These are phyloP conservation scores for Candida adriatica DNA, from an alignment of 805 yeast genomes.

Conservation along the genomic window DNA sequence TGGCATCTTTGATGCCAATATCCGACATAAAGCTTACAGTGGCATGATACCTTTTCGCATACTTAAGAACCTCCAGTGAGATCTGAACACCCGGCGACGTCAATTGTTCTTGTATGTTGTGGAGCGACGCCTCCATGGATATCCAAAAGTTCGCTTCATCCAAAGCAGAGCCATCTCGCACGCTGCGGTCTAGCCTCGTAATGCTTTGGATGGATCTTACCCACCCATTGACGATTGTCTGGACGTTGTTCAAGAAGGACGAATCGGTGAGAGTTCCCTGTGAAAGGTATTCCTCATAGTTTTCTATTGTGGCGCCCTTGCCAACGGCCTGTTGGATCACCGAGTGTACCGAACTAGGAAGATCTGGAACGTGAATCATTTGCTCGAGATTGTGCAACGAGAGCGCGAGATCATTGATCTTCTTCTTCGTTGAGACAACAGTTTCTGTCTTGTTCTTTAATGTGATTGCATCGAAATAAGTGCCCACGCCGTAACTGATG, in stretches of 20 bases:
- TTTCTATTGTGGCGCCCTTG: slow-evolving; percentile 25
- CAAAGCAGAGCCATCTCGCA: slow-evolving; percentile 44
- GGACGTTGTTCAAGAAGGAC: slow-evolving; percentile 58
- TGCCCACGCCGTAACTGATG: slow-evolving; percentile 56
- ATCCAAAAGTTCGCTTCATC: slow-evolving; percentile 80
- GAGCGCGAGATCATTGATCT: slow-evolving; percentile 58
- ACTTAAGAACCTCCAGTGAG: slow-evolving; percentile 53
- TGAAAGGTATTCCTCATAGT: slow-evolving; percentile 25
- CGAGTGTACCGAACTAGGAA: slow-evolving; percentile 46
- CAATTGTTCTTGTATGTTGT: slow-evolving; percentile 51
- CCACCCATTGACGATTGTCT: slow-evolving; percentile 69
- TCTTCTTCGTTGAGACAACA: slow-evolving; percentile 46
- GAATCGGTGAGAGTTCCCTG: slow-evolving; percentile 41
- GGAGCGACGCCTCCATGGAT: slow-evolving; percentile 56
- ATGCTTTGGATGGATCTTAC: slow-evolving; percentile 52
- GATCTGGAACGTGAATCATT: slow-evolving; percentile 60
- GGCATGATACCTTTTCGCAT: slow-evolving; percentile 75
- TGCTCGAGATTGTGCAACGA: slow-evolving; percentile 65
- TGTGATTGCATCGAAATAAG: slow-evolving; percentile 55
- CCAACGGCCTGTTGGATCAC: slow-evolving; percentile 34
- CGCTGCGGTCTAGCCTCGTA: slow-evolving; percentile 45
- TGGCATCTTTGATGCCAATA: slow-evolving; percentile 54
- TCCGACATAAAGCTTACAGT: slow-evolving; percentile 69
- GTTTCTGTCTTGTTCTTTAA: slow-evolving; percentile 25
- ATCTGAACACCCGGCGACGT: slow-evolving; percentile 43